Percentiles rank a stretch among this genome's conserved stretches.
Evolutionary conservation across 768 basidiomycete genomes (phyloP).

Genomic region (Suillus discolor): DNA sequence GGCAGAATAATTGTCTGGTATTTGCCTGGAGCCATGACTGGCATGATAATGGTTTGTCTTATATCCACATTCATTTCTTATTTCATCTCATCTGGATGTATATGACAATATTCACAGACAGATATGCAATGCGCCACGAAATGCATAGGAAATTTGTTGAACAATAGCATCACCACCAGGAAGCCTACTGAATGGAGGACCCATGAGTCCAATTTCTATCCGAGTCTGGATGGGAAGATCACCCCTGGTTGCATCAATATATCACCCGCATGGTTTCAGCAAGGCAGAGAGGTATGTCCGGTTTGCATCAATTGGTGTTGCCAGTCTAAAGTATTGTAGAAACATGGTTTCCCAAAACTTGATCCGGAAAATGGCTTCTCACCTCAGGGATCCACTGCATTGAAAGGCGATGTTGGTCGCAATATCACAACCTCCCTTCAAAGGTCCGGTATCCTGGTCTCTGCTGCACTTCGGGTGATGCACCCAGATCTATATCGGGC

Average conservation of each 20-base stretch:
- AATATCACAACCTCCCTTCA: background rate
- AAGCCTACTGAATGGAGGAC: background rate
- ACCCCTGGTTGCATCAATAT: background rate
- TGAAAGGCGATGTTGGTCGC: background rate
- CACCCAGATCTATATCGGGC: background rate
- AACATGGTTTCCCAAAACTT: background rate
- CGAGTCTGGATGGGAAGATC: background rate
- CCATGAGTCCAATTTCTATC: background rate
- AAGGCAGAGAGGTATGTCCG: background rate
- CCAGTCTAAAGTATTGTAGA: background rate
- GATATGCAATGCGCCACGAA: too few species aligned
- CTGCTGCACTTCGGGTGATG: background rate
- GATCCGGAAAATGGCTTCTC: background rate
- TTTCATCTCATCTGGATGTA: background rate
- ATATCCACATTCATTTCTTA: background rate
- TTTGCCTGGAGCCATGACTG: background rate
- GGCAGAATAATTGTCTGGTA: background rate
- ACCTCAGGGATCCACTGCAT: background rate
- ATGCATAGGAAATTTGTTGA: background rate
- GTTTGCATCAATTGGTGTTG: background rate
- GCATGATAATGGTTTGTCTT: background rate
- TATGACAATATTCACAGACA: too few species aligned
- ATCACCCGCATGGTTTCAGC: background rate
- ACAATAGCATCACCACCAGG: background rate
- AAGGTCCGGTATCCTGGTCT: background rate